These are phyloP conservation scores for Gossypium herbaceum DNA, from an alignment of 345 rosid species.

Conservation along the genomic window DNA sequence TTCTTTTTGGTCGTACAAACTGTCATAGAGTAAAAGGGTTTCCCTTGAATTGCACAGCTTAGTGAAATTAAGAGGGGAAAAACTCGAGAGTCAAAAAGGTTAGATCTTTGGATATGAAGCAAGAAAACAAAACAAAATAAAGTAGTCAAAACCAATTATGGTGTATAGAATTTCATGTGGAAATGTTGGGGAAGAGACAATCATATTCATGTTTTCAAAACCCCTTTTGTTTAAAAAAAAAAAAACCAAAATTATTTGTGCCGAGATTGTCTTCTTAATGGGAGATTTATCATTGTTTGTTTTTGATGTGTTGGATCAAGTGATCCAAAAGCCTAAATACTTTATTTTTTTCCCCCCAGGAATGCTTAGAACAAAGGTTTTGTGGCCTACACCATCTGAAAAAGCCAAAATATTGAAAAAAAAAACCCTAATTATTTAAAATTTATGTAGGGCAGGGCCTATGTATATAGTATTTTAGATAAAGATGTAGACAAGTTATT, in stretches of 20 bases:
- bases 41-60: conserved; percentile 24
- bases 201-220: conserved; percentile 25
- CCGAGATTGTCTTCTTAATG: conserved; percentile 17
- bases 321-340: conserved; percentile 30
- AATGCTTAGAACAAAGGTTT: conserved; percentile 22
- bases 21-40: conserved; percentile 16
- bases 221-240: neutral
- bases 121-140: conserved; percentile 18
- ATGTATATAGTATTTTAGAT: neutral
- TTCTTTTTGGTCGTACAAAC: neutral
- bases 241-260: neutral
- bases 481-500: neutral
- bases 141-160: conserved; percentile 85
- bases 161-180: conserved; percentile 64
- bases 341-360: neutral
- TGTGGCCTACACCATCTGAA: conserved; percentile 37
- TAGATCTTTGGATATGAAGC: conserved; percentile 27
- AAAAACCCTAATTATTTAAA: neutral
- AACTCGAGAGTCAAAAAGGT: conserved; percentile 33
- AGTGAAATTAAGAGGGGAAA: conserved; percentile 16
- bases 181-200: conserved; percentile 51
- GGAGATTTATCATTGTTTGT: conserved; percentile 20
- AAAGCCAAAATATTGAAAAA: conserved; percentile 30
- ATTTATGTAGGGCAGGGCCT: neutral
- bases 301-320: conserved; percentile 44